These are phyloP conservation scores for Kurtzmaniella quercitrusa DNA, from an alignment of 1,139 yeast species.

Conservation along the genomic window DNA sequence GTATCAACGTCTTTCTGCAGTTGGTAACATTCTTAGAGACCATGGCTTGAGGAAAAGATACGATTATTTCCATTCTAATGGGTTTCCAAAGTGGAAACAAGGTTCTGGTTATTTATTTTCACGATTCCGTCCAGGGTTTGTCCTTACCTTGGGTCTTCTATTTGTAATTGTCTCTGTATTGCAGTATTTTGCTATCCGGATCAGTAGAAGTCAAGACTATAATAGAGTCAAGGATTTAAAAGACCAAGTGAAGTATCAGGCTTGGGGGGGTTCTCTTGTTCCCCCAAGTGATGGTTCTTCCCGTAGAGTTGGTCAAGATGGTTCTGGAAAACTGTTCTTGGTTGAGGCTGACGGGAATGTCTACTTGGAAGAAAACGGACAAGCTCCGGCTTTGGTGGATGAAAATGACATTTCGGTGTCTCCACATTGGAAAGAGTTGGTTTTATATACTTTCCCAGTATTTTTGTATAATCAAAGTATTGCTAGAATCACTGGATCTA, in stretches of 20 bases:
- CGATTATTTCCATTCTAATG: constrained; percentile 78
- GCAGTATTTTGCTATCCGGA: constrained; percentile 54
- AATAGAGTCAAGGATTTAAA: constrained; percentile 53
- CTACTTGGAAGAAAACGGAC: constrained; percentile 52
- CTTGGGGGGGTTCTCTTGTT: constrained; percentile 53
- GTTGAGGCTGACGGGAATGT: constrained; percentile 72
- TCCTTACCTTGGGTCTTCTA: constrained; percentile 47
- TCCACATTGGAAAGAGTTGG: constrained; percentile 52
- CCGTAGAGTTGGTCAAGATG: constrained; percentile 30
- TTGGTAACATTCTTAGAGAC: constrained; percentile 66
- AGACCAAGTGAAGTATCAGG: constrained; percentile 48
- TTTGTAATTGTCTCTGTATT: constrained; percentile 48
- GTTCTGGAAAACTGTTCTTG: constrained; percentile 52
- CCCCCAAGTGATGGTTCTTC: constrained; percentile 48
- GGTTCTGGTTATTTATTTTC: constrained; percentile 49
- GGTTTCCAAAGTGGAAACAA: constrained; percentile 75
- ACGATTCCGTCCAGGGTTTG: constrained; percentile 58
- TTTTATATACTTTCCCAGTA: constrained; percentile 46
- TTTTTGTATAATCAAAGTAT: constrained; percentile 41
- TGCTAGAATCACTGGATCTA: constrained; percentile 29
- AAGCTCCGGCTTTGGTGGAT: constrained; percentile 25
- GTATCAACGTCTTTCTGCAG: constrained; percentile 71
- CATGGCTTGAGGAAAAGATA: constrained; percentile 66
- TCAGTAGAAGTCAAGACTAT: constrained; percentile 58
- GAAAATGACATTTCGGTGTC: constrained; percentile 34